A percentile compares a stretch with the other conserved stretches of the same genome.
Conservation (phyloP, 257 asterid species). For the Eucommia ulmoides region DNA sequence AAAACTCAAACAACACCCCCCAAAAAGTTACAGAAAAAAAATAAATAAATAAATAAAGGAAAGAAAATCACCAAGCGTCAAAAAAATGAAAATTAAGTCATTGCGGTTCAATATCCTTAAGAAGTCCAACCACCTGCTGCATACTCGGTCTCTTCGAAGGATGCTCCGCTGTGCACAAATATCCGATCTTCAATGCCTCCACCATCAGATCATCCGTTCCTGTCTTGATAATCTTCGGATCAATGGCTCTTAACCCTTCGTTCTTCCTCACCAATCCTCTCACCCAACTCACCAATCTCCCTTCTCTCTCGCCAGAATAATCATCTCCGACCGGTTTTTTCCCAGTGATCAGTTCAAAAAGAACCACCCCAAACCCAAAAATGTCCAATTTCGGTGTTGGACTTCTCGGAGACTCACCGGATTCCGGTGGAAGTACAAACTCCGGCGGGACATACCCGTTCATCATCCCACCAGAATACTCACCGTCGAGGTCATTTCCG, state of each 20-base stretch:
- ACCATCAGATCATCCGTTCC: constrained; percentile 45
- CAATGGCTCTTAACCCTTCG: constrained; percentile 36
- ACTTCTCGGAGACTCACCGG: constrained; percentile 28
- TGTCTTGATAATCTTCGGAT: constrained; percentile 58
- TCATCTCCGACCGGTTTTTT: constrained; percentile 50
- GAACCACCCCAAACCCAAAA: constrained; percentile 68
- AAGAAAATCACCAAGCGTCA: no score
- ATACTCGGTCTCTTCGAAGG: constrained; percentile 72
- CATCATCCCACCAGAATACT: constrained; percentile 42
- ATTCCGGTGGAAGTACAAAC: constrained; percentile 42
- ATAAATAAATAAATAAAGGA: no score
- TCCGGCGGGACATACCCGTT: constrained; percentile 76
- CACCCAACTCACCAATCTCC: constrained; percentile 53
- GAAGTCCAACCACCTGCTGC: constrained; percentile 90
- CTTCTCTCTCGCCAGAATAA: constrained; percentile 42
- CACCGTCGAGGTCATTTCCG: constrained; percentile 50
- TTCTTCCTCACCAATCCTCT: constrained; percentile 54
- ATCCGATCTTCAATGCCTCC: constrained; percentile 80
- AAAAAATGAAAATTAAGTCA: no score
- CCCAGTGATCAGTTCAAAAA: constrained; percentile 69
- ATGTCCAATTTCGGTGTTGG: constrained; percentile 72
- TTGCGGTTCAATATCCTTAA: constrained; percentile 79
- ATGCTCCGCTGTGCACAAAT: constrained; percentile 70
- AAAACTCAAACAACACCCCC: no score
- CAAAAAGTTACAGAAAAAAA: no score